phyloP scores from a whole-genome alignment of 345 rosid genomes.

The Dimocarpus longan region DNA sequence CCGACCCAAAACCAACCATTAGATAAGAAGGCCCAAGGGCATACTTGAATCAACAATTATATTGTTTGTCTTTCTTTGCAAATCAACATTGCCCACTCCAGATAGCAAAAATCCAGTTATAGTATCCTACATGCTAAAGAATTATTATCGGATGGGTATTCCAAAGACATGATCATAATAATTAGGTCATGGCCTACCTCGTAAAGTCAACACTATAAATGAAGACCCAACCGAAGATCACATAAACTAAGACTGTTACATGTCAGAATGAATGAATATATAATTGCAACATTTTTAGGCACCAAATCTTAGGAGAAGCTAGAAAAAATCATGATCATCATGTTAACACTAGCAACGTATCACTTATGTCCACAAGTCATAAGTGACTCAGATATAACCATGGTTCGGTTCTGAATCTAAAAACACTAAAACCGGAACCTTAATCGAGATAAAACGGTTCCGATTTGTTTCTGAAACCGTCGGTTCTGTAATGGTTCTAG shows the following conservation, averaged over 20 bases:
- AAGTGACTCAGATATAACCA: too few species aligned
- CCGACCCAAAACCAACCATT: too few species aligned
- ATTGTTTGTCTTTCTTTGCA: conserved; percentile 89
- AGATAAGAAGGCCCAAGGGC: conserved; percentile 24
- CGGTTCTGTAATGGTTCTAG: too few species aligned
- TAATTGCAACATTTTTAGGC: neutral
- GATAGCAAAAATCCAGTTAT: conserved; percentile 92
- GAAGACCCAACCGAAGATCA: neutral
- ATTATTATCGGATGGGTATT: conserved; percentile 9
- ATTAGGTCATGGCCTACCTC: neutral
- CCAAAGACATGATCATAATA: neutral
- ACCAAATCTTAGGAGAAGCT: neutral
- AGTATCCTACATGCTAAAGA: conserved; percentile 61
- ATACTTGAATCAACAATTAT: conserved; percentile 97
- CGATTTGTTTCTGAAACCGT: too few species aligned
- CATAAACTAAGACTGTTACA: neutral
- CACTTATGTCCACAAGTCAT: neutral
- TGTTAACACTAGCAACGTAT: neutral
- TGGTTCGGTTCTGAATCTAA: too few species aligned
- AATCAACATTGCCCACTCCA: conserved; percentile 98
- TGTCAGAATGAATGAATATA: neutral
- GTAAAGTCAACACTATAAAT: neutral
- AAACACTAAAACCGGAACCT: too few species aligned
- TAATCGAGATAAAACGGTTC: too few species aligned
- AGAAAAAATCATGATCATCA: neutral